Base-by-base conservation (phyloP, 768 basidiomycete species). In the Tulasnella sp. region DNA sequence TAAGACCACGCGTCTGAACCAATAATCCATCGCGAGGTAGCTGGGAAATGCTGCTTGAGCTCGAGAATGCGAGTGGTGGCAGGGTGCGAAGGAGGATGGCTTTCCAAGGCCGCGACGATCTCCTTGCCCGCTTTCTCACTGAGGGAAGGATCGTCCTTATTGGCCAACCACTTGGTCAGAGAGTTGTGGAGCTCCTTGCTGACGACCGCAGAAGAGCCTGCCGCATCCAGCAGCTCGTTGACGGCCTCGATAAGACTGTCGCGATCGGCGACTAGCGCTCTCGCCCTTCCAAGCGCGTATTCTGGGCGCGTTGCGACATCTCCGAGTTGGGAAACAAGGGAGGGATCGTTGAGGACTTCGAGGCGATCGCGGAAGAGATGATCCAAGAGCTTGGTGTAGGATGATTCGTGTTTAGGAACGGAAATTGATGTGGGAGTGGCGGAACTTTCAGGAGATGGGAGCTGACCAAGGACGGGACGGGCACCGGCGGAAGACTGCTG, bases 1-100 rank as follows among this genome's bases (percentile, higher is more conserved):
- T 97, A 94, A 0, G 95, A 91, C 97, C 97, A 98, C 0, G 93
- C 91, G 79, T 99, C 97, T 22, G 95, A 98, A 22, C 96, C 95
- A 76, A 99, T 90, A 80, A 99, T 98, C 97, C 97, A 99, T 73
- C 92, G 85, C 7, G 92, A 94, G 41, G 83, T 83, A 8, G 88
- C 82, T 47, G 86, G 82, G 76, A 97, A 87, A 75, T 89, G 86
- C 22, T 86, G 80, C 44, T 84, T 84, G 12, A 90, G 82, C 17
- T 78, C 77, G 41, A 93, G 84, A 62, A 92, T 84, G 35, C 83
- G 84, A 44, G 86, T 80, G 5, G 85, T 86, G 5, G 84, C 79
- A 73, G 84, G 82, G 8, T 79, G 73, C 64, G 80, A 63, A 19
- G 79, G 72, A 62, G 74, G 36, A 64, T 67, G 36, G 19, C 82